Conservation (phyloP, 2,329 filamentous ascomycete species). For the Fusarium falciforme region DNA sequence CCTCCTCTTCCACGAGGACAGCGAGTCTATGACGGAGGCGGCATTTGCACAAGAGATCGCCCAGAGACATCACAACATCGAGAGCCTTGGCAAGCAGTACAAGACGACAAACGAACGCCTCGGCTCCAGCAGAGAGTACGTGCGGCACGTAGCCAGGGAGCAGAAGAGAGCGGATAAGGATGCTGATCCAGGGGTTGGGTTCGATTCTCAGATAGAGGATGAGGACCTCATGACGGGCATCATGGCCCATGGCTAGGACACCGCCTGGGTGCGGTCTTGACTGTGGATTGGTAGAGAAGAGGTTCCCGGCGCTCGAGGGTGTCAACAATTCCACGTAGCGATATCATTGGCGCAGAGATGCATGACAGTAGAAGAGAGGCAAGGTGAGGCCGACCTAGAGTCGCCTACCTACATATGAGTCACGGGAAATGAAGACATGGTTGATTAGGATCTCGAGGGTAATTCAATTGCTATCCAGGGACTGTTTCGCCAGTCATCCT, state of each 20-base stretch:
- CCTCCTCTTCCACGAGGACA: constrained; percentile 61
- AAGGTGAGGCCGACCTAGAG: background rate
- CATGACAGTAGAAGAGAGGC: background rate
- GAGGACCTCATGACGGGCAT: constrained; percentile 70
- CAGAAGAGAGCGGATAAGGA: constrained; percentile 60
- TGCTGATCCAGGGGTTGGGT: constrained; percentile 50
- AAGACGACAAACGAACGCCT: constrained; percentile 66
- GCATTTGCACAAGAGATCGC: constrained; percentile 63
- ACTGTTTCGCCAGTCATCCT: background rate
- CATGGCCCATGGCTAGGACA: constrained; percentile 30
- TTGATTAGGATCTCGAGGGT: background rate
- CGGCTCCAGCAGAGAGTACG: constrained; percentile 66
- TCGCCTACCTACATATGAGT: constrained; percentile 6
- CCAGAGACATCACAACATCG: constrained; percentile 55
- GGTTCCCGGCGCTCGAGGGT: background rate
- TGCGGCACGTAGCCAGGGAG: constrained; percentile 60
- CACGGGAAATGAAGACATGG: constrained; percentile 21
- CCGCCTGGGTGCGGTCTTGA: background rate
- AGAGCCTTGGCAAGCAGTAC: constrained; percentile 59
- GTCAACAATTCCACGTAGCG: background rate
- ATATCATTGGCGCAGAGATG: background rate
- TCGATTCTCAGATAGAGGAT: constrained; percentile 65
- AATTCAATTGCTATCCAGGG: background rate
- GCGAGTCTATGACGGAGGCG: constrained; percentile 59
- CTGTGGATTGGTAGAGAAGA: background rate